A percentile compares a stretch with the other conserved stretches of the same genome.
Conservation (phyloP, 768 basidiomycete genomes). For the Russula dissimulans region DNA sequence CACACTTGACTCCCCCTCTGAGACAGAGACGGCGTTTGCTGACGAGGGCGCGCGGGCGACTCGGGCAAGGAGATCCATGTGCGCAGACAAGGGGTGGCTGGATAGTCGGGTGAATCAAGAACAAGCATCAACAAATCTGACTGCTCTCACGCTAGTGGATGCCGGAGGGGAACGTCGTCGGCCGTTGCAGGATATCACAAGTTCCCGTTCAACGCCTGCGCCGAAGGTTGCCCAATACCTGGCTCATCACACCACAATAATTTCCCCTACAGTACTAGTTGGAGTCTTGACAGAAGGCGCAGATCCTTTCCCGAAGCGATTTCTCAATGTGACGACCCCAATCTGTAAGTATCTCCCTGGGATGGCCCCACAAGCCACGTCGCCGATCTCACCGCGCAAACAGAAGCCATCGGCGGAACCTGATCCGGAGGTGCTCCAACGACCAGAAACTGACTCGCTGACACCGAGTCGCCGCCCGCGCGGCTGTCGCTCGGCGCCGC, state of each 20-base stretch:
- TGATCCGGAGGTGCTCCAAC: neutral
- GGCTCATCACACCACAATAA: neutral
- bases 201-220: neutral
- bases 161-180: neutral
- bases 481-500: constrained; percentile 7
- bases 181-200: constrained; percentile 2
- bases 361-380: neutral
- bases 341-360: neutral
- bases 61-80: neutral
- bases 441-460: neutral
- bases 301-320: neutral
- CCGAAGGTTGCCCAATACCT: neutral
- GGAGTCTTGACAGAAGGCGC: neutral
- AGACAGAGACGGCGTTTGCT: neutral
- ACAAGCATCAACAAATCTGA: neutral
- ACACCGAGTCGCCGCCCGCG: neutral
- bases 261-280: neutral
- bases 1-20: too few species aligned
- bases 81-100: neutral
- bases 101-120: neutral
- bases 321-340: neutral
- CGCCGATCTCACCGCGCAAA: neutral
- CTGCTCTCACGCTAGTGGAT: neutral
- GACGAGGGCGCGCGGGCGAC: neutral
- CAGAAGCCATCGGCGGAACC: neutral